These are phyloP conservation scores for Knoxia roxburghii DNA, from an alignment of 257 asterid species.

Conservation along the genomic window DNA sequence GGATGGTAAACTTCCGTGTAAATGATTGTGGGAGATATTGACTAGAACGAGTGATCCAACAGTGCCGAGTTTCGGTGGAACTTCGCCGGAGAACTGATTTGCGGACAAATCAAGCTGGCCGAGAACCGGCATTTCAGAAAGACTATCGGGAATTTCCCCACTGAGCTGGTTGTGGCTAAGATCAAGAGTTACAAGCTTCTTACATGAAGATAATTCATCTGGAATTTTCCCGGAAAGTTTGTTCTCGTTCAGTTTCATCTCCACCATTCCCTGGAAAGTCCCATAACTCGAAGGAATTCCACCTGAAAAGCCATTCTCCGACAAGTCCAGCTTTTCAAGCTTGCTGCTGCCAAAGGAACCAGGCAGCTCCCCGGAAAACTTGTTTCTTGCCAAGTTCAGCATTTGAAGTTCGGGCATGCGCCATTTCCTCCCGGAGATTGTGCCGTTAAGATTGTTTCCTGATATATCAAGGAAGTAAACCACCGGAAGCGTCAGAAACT, in stretches of 20 bases:
- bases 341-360: constrained; percentile 47
- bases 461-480: constrained; percentile 74
- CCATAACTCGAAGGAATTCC: constrained; percentile 43
- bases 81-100: constrained; percentile 51
- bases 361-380: constrained; percentile 46
- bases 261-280: constrained; percentile 43
- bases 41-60: constrained; percentile 65
- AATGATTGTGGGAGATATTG: constrained; percentile 63
- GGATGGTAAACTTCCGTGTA: constrained; percentile 57
- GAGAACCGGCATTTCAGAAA: constrained; percentile 67
- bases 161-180: constrained; percentile 53
- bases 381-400: constrained; percentile 61
- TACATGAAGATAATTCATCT: constrained; percentile 43
- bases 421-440: constrained; percentile 48
- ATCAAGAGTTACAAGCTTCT: constrained; percentile 64
- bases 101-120: constrained; percentile 69
- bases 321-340: constrained; percentile 60
- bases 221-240: constrained; percentile 62
- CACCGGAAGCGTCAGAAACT: constrained; percentile 48
- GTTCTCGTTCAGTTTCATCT: constrained; percentile 44
- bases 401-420: constrained; percentile 71
- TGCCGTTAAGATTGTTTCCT: constrained; percentile 45
- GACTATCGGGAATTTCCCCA: constrained; percentile 53
- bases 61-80: constrained; percentile 52
- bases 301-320: constrained; percentile 56